A percentile compares a stretch with the other conserved stretches of the same genome.
Evolutionary conservation across 2,329 filamentous ascomycete genomes (phyloP).

Genomic region (Purpureocillium lavendulum): DNA sequence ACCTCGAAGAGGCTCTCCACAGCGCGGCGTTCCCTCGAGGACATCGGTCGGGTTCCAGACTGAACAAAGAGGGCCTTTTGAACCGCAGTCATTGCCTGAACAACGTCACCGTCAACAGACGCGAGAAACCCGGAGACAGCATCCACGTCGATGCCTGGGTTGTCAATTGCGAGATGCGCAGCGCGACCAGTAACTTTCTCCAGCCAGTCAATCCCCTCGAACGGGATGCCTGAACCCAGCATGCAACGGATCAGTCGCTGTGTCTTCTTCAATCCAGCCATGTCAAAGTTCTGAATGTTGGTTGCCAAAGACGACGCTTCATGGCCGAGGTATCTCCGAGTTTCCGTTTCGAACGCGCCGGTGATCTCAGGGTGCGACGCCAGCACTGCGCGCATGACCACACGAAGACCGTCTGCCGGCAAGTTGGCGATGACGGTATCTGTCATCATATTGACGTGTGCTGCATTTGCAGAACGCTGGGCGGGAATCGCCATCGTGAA

Average conservation of each 20-base stretch:
- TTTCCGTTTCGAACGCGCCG: too few relatives aligned
- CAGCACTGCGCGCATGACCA: slow-evolving; percentile 11
- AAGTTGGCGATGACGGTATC: slow-evolving; percentile 35
- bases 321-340: too few relatives aligned
- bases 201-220: slow-evolving; percentile 10
- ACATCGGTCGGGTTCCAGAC: too few relatives aligned
- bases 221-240: slow-evolving; percentile 14
- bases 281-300: slow-evolving; percentile 7
- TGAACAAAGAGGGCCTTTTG: too few relatives aligned
- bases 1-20: too few relatives aligned
- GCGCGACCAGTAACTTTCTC: slow-evolving; percentile 3
- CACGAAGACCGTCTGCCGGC: slow-evolving; percentile 27
- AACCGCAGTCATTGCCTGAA: too few relatives aligned
- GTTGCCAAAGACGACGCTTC: slow-evolving; percentile 8
- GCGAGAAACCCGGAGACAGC: neutral
- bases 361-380: too few relatives aligned
- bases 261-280: slow-evolving; percentile 7
- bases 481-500: too few relatives aligned
- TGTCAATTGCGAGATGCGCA: slow-evolving; percentile 3
- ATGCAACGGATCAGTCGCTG: slow-evolving; percentile 15
- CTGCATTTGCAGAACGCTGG: slow-evolving; percentile 10
- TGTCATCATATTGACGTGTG: slow-evolving; percentile 39
- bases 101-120: too few relatives aligned
- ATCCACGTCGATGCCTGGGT: neutral
- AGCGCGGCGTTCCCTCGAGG: too few relatives aligned